phyloP scores from a whole-genome alignment of 2,329 filamentous ascomycete species.

The Neonectria faginata region DNA sequence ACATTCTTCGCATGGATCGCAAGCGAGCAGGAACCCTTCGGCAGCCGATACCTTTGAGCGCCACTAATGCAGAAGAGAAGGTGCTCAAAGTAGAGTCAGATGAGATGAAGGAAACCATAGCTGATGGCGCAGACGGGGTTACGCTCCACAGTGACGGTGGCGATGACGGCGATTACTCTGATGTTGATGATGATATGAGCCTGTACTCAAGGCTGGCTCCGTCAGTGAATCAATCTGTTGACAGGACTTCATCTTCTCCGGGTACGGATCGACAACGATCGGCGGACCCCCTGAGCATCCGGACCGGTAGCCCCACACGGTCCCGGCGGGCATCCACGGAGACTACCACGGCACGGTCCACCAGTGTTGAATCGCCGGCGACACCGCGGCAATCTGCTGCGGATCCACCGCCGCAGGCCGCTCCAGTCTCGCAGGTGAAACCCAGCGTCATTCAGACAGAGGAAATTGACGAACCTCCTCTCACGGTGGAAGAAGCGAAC shows the following conservation, averaged over 20 bases:
- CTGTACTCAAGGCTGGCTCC: conserved; percentile 37
- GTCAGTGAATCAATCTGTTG: conserved; percentile 32
- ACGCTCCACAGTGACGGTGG: conserved; percentile 49
- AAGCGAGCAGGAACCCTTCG: conserved; percentile 34
- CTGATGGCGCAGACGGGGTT: conserved; percentile 46
- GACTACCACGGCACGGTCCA: conserved; percentile 39
- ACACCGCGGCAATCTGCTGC: conserved; percentile 37
- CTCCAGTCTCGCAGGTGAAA: conserved; percentile 17
- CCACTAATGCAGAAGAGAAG: conserved; percentile 50
- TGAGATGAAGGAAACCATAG: conserved; percentile 44
- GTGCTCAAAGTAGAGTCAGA: conserved; percentile 49
- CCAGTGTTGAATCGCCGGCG: conserved; percentile 31
- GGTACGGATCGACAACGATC: conserved; percentile 29
- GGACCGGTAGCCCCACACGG: conserved; percentile 34
- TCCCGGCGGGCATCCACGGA: conserved; percentile 34
- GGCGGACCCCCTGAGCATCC: conserved; percentile 31
- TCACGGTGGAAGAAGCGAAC: conserved; percentile 55
- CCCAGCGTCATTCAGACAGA: conserved; percentile 27
- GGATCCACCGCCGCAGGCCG: conserved; percentile 21
- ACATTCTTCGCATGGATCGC: conserved; percentile 49
- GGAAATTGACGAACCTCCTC: conserved; percentile 47
- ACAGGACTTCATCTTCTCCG: conserved; percentile 29
- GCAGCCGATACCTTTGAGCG: conserved; percentile 39
- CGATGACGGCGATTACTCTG: conserved; percentile 42
- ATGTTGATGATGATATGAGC: conserved; percentile 44